A percentile compares a stretch with the other conserved stretches of the same genome.
Evolutionary conservation across 352 stramenopile species (phyloP).

Genomic region (Lagenidium sp.): DNA sequence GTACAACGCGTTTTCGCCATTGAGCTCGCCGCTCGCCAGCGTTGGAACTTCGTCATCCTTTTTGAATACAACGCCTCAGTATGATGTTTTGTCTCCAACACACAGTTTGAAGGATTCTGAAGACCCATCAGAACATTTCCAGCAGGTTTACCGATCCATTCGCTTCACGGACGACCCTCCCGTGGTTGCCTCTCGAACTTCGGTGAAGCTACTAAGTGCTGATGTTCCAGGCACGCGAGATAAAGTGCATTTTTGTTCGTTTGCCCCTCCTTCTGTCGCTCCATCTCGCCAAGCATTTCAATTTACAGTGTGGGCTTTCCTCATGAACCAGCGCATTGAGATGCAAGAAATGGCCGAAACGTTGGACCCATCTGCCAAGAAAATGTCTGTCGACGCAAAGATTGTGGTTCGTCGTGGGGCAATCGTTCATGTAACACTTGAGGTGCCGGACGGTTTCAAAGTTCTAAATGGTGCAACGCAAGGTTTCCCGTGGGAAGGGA

Average conservation of each 20-base stretch:
- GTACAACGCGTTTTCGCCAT: constrained; percentile 42
- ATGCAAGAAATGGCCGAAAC: constrained; percentile 47
- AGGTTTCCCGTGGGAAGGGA: constrained; percentile 62
- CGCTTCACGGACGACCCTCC: constrained; percentile 19
- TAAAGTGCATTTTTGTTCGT: constrained; percentile 72
- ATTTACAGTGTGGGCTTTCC: constrained; percentile 69
- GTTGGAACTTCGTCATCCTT: constrained; percentile 18
- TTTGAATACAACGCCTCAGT: constrained; percentile 13
- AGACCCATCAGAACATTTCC: constrained; percentile 63
- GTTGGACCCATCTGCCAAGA: constrained; percentile 20
- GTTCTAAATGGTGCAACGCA: constrained; percentile 55
- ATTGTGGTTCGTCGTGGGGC: constrained; percentile 61
- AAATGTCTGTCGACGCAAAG: constrained; percentile 56
- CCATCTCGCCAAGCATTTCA: constrained; percentile 54
- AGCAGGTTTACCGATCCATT: constrained; percentile 70
- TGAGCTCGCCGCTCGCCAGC: constrained; percentile 21
- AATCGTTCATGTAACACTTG: constrained; percentile 65
- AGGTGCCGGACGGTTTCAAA: constrained; percentile 47
- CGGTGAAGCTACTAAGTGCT: constrained; percentile 18
- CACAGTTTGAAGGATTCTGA: constrained; percentile 46
- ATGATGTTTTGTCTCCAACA: constrained; percentile 43
- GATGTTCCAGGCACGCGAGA: constrained; percentile 37
- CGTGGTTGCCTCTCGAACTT: constrained; percentile 6
- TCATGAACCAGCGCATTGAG: constrained; percentile 55
- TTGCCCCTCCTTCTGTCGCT: constrained; percentile 46